A percentile compares a stretch with the other conserved stretches of the same genome.
Evolutionary conservation across 192 early-diverging fungal genomes (phyloP).

Genomic region (Backusella tuberculispora): DNA sequence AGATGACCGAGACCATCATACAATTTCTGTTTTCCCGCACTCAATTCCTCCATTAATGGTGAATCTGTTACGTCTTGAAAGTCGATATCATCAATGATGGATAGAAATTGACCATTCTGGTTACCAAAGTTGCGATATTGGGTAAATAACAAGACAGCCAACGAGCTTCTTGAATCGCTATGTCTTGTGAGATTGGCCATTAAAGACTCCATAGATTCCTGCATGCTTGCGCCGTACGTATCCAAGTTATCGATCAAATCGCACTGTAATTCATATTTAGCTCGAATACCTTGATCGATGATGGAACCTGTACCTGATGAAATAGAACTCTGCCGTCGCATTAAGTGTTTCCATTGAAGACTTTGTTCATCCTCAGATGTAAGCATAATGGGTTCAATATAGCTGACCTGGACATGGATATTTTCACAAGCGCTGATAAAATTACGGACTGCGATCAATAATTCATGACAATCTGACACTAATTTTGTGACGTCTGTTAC

Average conservation of each 20-base stretch:
- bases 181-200: constrained; percentile 1
- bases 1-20: constrained; percentile 17
- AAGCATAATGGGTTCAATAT: constrained; percentile 29
- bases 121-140: constrained; percentile 27
- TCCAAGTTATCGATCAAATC: constrained; percentile 33
- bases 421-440: constrained; percentile 54
- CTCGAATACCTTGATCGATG: not conserved
- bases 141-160: constrained; percentile 21
- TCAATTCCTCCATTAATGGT: not conserved
- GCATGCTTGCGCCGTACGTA: constrained; percentile 25
- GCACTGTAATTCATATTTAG: constrained; percentile 29
- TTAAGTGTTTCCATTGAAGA: not conserved
- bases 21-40: not conserved
- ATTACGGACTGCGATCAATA: constrained; percentile 65
- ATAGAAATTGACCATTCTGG: constrained; percentile 24
- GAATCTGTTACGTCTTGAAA: not conserved
- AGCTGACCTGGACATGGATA: constrained; percentile 39
- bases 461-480: constrained; percentile 59
- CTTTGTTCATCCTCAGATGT: not conserved
- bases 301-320: not conserved
- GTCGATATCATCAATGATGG: constrained; percentile 29
- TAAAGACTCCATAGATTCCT: constrained; percentile 25
- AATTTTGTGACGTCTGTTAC: constrained; percentile 72
- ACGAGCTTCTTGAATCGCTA: constrained; percentile 1
- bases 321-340: not conserved